Base-by-base conservation (phyloP, 352 stramenopile genomes). In the Globisporangium polare region DNA sequence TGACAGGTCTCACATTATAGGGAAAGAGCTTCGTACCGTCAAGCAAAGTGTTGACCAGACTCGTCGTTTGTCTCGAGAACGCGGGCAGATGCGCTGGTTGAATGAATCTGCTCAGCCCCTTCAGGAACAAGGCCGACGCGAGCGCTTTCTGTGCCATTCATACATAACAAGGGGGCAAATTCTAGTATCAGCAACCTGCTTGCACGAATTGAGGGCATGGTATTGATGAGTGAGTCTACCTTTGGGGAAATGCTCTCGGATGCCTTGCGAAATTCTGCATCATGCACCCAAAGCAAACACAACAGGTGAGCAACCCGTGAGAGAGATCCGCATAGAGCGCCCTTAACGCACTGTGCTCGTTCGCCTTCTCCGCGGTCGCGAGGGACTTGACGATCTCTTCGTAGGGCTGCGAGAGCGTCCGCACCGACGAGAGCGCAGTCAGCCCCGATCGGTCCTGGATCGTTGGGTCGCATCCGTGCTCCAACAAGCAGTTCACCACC, bases 371-470 rank as follows among this genome's bases (percentile, higher is more conserved):
- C 0, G 80, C 86, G 12, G 55, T 41, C 9, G 80, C 69, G 8
- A 95, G 71, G 18, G 71, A 60, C 50, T 88, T 72, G 8, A 95
- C 80, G 2, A 92, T 72, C n/a, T 82, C 72, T 52, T 90, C 74
- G 5, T 72, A 76, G 5, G 83, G 79, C 17, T 77, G 68, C 4
- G 83, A 92, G 41, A 88, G 64, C 42, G 83, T 90, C 6, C 81
- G 77, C 51, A 91, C 74, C 10, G 88, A 59, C 22, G 80, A 89
- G 1, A 95, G 72, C 37, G 82, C 63, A 29, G 83, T 90, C 18
- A 91, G 60, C 22, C 83, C 86, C 1, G 83, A 75, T 43, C 82
- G 80, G 42, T 92, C 81, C 37, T 72, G 60, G 33, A 71, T 62
- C 27, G 66, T 53, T 26, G 80, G 77, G 24, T 95, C 75, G 26